phyloP scores from a whole-genome alignment of 768 basidiomycete genomes.

The Rhodocollybia butyracea region DNA sequence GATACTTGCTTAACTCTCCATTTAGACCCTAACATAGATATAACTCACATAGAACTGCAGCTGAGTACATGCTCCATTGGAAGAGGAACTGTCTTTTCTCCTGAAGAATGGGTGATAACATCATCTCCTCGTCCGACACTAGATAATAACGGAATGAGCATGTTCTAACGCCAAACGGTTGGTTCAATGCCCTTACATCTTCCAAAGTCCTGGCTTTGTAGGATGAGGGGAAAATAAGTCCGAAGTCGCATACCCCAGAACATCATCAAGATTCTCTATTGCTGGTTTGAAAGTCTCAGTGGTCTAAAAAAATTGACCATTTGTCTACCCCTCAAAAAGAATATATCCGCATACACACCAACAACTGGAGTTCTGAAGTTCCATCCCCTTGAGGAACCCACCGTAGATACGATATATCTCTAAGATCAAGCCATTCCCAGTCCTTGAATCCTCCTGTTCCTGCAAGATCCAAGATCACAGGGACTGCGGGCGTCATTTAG shows the following conservation, averaged over 20 bases:
- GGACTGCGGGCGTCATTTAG: neutral
- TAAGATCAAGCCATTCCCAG: conserved; percentile 11
- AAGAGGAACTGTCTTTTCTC: conserved; percentile 29
- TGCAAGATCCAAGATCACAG: conserved; percentile 3
- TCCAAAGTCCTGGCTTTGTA: conserved; percentile 31
- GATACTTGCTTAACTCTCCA: conserved; percentile 21
- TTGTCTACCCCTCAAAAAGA: neutral
- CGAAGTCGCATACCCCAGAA: conserved; percentile 34
- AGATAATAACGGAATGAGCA: neutral
- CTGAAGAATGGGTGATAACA: conserved; percentile 25
- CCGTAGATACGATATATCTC: neutral
- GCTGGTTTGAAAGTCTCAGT: conserved; percentile 22
- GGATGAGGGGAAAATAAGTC: conserved; percentile 37
- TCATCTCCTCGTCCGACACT: conserved; percentile 32
- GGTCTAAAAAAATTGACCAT: conserved; percentile 15
- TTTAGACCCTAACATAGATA: conserved; percentile 26
- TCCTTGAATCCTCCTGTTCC: conserved; percentile 10
- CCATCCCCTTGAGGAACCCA: conserved; percentile 9
- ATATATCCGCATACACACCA: neutral
- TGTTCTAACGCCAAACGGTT: conserved; percentile 14
- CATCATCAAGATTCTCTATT: conserved; percentile 31
- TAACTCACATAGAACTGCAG: conserved; percentile 35
- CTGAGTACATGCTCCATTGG: conserved; percentile 18
- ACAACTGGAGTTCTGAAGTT: conserved; percentile 5
- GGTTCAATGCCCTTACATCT: conserved; percentile 22